Evolutionary conservation across 495 filamentous ascomycete species (phyloP).

Genomic region (Wilcoxina mikolae): DNA sequence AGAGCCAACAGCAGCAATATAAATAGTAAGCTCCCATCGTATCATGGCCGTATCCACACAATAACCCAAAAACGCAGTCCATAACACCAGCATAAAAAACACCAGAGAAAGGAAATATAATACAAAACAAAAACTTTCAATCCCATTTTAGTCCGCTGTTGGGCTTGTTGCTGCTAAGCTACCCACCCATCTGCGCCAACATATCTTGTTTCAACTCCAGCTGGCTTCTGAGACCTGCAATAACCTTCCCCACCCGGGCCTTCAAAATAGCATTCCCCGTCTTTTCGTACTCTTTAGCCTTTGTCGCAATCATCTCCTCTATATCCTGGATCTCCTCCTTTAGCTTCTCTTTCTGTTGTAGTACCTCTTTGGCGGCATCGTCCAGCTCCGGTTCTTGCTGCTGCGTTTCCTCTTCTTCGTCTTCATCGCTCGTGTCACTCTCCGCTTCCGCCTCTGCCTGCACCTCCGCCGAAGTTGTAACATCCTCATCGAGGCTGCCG

Average conservation of each 20-base stretch:
- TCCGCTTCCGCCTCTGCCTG: neutral
- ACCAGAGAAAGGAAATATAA: neutral
- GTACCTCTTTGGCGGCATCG: conserved; percentile 22
- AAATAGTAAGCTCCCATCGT: too few species aligned
- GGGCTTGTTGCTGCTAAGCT: neutral
- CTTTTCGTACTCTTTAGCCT: conserved; percentile 17
- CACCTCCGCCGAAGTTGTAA: conserved; percentile 1
- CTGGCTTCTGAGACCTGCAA: conserved; percentile 17
- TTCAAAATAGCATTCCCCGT: conserved; percentile 23
- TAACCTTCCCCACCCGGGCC: conserved; percentile 17
- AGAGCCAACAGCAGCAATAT: too few species aligned
- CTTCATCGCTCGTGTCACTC: conserved; percentile 16
- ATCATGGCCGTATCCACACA: too few species aligned
- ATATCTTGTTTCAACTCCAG: conserved; percentile 17
- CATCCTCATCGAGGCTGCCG: conserved; percentile 39
- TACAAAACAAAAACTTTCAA: neutral
- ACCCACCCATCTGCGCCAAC: conserved; percentile 3
- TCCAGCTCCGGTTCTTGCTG: conserved; percentile 20
- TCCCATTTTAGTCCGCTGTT: neutral
- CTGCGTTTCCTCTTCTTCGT: conserved; percentile 21
- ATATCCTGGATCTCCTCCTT: conserved; percentile 26
- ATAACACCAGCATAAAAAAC: neutral
- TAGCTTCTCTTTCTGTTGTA: conserved; percentile 19
- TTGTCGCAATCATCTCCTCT: conserved; percentile 19
- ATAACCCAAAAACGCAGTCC: neutral